Evolutionary conservation across 2,329 filamentous ascomycete genomes (phyloP).

Genomic region (Alternaria sp.): DNA sequence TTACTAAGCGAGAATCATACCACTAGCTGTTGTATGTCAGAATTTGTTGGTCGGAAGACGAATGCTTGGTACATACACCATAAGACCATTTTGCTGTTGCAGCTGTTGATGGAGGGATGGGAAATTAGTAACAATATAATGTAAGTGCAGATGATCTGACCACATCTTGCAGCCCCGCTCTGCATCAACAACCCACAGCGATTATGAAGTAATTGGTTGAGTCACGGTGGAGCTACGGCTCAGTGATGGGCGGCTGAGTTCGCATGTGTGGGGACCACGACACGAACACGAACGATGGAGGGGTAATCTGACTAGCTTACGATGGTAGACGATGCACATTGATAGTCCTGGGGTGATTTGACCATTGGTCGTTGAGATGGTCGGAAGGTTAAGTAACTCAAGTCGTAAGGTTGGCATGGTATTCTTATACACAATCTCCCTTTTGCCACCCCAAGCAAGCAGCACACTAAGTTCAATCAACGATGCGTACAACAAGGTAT

Average conservation of each 20-base stretch:
- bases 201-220: background rate
- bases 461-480: background rate
- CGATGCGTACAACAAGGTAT: background rate
- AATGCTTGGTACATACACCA: background rate
- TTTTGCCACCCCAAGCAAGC: background rate
- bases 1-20: slow-evolving; percentile 72
- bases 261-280: background rate
- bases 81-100: background rate
- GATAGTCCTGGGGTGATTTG: background rate
- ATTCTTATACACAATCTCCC: background rate
- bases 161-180: background rate
- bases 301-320: background rate
- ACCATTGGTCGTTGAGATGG: background rate
- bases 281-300: background rate
- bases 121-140: accelerated
- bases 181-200: accelerated
- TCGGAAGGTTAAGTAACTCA: background rate
- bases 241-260: background rate
- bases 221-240: background rate
- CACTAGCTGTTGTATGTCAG: slow-evolving; percentile 54
- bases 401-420: background rate
- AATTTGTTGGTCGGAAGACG: background rate
- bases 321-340: background rate
- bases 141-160: accelerated
- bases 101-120: background rate